Base-by-base conservation (phyloP, 176 grass and related monocot genomes). In the Ampelocalamus luodianensis region DNA sequence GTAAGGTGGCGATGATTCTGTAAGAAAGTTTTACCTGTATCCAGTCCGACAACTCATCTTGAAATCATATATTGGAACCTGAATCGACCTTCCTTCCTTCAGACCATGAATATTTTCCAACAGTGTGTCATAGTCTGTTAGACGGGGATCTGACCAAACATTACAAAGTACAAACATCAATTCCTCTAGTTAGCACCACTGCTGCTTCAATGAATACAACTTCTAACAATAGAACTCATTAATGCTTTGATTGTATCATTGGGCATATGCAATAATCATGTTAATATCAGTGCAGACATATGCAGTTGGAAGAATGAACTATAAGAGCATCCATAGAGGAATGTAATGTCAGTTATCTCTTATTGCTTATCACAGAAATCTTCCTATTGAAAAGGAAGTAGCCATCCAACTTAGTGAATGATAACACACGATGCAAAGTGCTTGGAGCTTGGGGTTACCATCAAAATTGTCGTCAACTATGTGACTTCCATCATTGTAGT, bases 1-100 rank as follows among this genome's bases (percentile, higher is more conserved):
- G 50, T 71, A 84, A 65, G n/a, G 79, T 45, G 45, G n/a, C 59
- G 76, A 10, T 82, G 44, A 67, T 68, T 79, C 77, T 72, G 15
- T 16, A 81, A 44, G 20, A 34, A 68, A 64, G 70, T 42, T 26
- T 64, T 72, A 87, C 96, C 91, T 96, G 79, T 96, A 99, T 70
- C 96, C 96, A 71, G 62, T 96, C n/a, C 96, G 88, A n/a, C 81
- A 88, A 78, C 96, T 99, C 24, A 18, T 76, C 83, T 96, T 99
- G 90, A 92, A 99, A 89, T 99, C 96, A 84, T 99, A 99, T 80
- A 99, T 96, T 74, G 96, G 96, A 71, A 99, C 96, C 86, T 99
- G 79, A 82, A 99, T 90, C 10, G 93, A 84, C 49, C 91, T 81
- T 22, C 96, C 93, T 71, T 96, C 89, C 81, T 92, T 99, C 48